phyloP scores from a whole-genome alignment of 2,329 filamentous ascomycete species.

The Colletotrichum siamense region DNA sequence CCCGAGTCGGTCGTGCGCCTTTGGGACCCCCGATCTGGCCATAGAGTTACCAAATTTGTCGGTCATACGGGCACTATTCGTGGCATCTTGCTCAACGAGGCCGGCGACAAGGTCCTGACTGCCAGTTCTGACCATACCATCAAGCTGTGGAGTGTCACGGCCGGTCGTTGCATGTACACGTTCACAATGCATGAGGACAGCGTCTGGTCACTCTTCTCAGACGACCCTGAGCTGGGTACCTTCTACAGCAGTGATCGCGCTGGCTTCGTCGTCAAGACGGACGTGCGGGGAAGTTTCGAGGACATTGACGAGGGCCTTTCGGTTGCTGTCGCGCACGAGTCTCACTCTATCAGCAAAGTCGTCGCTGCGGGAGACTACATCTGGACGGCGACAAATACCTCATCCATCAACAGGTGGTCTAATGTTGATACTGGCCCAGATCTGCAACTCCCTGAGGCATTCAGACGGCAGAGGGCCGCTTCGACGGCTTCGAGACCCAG shows the following conservation, averaged over 20 bases:
- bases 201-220: conserved; percentile 94
- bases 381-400: conserved; percentile 90
- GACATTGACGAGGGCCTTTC: conserved; percentile 86
- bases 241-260: conserved; percentile 97
- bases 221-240: conserved; percentile 81
- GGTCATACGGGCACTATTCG: conserved; percentile 96
- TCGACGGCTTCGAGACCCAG: conserved; percentile 35
- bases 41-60: conserved; percentile 93
- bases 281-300: conserved; percentile 73
- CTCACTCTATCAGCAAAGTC: conserved; percentile 77
- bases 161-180: conserved; percentile 95
- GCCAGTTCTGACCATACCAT: conserved; percentile 96
- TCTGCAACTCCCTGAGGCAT: conserved; percentile 67
- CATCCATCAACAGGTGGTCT: conserved; percentile 90
- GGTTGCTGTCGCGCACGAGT: conserved; percentile 89
- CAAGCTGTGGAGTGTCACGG: conserved; percentile 97
- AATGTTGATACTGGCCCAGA: conserved; percentile 82
- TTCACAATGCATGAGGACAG: conserved; percentile 99
- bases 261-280: conserved; percentile 94
- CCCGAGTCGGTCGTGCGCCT: conserved; percentile 92
- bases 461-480: conserved; percentile 52
- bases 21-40: conserved; percentile 89
- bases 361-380: conserved; percentile 76
- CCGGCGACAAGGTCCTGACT: conserved; percentile 90
- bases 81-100: conserved; percentile 86